Evolutionary conservation across 768 basidiomycete species (phyloP).

Genomic region (Harrya chromipes): DNA sequence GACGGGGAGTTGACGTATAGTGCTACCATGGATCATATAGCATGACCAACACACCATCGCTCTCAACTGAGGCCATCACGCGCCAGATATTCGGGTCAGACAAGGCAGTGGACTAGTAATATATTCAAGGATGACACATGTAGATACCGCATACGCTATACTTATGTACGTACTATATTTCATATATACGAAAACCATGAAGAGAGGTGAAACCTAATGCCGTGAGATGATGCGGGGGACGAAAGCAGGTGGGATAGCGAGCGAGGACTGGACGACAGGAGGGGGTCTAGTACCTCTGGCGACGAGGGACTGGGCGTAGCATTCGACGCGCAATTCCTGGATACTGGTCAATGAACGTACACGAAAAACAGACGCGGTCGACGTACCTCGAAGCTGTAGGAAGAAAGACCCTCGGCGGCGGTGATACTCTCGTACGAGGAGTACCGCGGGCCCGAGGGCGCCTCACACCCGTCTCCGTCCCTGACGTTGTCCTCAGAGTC

Average conservation of each 20-base stretch:
- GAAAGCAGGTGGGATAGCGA: constrained; percentile 31
- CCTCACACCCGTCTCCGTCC: neutral
- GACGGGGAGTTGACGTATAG: constrained; percentile 53
- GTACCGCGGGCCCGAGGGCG: neutral
- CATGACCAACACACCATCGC: constrained; percentile 26
- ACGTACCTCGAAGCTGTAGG: constrained; percentile 32
- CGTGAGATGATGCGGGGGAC: constrained; percentile 12
- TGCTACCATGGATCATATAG: constrained; percentile 57
- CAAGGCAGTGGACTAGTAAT: neutral
- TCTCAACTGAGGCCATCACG: neutral
- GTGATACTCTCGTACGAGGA: constrained; percentile 28
- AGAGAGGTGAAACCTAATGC: neutral
- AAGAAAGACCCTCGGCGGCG: constrained; percentile 19
- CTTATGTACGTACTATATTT: neutral
- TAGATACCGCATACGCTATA: constrained; percentile 5
- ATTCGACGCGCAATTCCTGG: constrained; percentile 28
- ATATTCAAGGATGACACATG: constrained; percentile 7
- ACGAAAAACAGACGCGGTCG: neutral
- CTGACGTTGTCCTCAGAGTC: neutral
- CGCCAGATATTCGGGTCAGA: no score
- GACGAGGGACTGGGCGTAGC: constrained; percentile 29
- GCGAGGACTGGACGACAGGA: constrained; percentile 13
- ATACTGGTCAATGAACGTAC: neutral
- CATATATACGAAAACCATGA: no score
- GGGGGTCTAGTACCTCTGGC: constrained; percentile 23